These are phyloP conservation scores for Lobosporangium transversale DNA, from an alignment of 192 early-diverging fungal genomes.

Conservation along the genomic window DNA sequence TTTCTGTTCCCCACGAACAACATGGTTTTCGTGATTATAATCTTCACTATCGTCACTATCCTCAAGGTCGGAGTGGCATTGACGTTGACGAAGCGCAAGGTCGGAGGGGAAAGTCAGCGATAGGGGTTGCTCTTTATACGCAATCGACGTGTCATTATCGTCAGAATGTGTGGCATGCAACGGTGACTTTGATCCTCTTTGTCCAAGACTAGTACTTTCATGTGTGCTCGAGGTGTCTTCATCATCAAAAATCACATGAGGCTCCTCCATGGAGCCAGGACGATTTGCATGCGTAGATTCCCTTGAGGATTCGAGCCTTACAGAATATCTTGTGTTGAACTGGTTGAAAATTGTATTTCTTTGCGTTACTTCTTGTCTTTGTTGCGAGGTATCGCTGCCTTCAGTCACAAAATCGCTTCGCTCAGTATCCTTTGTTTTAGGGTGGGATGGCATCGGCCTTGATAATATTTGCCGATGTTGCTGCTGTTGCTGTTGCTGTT, in stretches of 20 bases:
- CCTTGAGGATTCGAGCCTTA: neutral
- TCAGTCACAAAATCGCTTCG: constrained; percentile 3
- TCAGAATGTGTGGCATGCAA: constrained; percentile 1
- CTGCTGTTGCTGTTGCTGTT: neutral
- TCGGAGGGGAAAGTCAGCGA: constrained; percentile 47
- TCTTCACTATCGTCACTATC: constrained; percentile 13
- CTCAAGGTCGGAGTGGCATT: neutral
- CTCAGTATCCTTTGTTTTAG: neutral
- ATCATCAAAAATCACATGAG: constrained; percentile 33
- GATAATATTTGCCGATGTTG: neutral
- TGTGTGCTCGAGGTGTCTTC: neutral
- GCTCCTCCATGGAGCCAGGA: constrained; percentile 8
- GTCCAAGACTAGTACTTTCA: neutral
- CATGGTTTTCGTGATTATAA: neutral
- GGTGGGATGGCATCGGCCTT: neutral
- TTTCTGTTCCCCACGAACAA: neutral
- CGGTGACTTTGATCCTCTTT: neutral
- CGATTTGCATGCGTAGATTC: neutral
- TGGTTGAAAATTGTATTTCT: constrained; percentile 31
- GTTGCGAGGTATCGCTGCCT: constrained; percentile 13
- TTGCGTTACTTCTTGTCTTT: constrained; percentile 12
- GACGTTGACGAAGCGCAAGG: constrained; percentile 26
- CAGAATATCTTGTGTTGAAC: neutral
- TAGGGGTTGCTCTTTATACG: constrained; percentile 1
- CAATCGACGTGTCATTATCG: neutral